phyloP scores from a whole-genome alignment of 2,329 filamentous ascomycete species.

The Colletotrichum liaoningense region DNA sequence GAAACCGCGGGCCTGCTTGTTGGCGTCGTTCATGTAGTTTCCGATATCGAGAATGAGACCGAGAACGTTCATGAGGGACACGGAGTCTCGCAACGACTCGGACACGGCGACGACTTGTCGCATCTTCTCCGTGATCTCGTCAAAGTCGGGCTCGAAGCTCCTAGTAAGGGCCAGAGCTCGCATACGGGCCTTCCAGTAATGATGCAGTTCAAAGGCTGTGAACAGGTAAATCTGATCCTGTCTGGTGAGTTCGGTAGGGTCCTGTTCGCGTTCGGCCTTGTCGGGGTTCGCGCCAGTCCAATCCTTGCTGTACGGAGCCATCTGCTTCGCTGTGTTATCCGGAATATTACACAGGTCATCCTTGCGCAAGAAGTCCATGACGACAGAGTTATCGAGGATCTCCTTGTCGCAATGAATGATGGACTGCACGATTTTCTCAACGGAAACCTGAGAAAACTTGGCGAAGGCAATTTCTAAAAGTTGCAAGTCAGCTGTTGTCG shows the following conservation, averaged over 20 bases:
- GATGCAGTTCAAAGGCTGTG: constrained; percentile 93
- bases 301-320: constrained; percentile 96
- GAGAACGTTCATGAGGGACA: constrained; percentile 94
- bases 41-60: constrained; percentile 97
- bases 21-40: constrained; percentile 99
- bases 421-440: constrained; percentile 89
- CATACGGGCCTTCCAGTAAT: constrained; percentile 99
- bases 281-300: constrained; percentile 91
- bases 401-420: constrained; percentile 95
- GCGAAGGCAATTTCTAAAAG: constrained; percentile 83
- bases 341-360: constrained; percentile 93
- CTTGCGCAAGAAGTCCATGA: constrained; percentile 96
- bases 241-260: constrained; percentile 87
- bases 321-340: constrained; percentile 88
- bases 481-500: constrained; percentile 23
- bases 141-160: constrained; percentile 88
- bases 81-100: constrained; percentile 90
- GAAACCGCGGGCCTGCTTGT: constrained; percentile 98
- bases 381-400: constrained; percentile 87
- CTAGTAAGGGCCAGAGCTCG: constrained; percentile 86
- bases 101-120: constrained; percentile 88
- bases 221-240: constrained; percentile 96
- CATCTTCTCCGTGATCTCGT: constrained; percentile 88
- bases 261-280: constrained; percentile 82
- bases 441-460: constrained; percentile 87